Base-by-base conservation (phyloP, 1,139 yeast species). In the Kodamaea derodonti region DNA sequence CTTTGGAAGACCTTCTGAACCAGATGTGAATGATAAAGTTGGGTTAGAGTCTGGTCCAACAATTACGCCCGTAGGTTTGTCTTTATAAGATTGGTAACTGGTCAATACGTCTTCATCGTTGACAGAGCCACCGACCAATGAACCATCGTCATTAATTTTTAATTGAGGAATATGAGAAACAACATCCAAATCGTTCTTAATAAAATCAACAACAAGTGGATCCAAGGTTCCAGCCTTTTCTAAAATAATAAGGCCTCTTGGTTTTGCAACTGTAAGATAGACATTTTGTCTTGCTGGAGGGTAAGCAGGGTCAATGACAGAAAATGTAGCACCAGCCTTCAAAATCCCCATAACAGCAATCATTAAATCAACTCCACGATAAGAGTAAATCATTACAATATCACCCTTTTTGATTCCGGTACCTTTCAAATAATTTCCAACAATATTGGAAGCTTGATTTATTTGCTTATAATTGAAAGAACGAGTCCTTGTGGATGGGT, bases 41-140 rank as follows among this genome's bases (percentile, higher is more conserved):
- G 99, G 99, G 55, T 88, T 90, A 23, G 94, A 84, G 58, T 92
- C 99, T 3, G 99, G 99, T 2, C 98, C 98, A 26, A 92, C 97
- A 31, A 81, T 65, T n/a, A 92, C 92, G 16, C 95, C 96, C 2
- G 96, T 80, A 36, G 85, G 75, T 27, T 70, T 58, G 33, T 72
- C 69, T 46, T 70, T 73, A 45, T 58, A 68, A 27, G 64, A 52
- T 36, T 66, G 63, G 42, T 71, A 78, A 1, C 66, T 60, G 29
- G 77, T 60, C 52, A 86, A 95, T 7, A 18, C 22, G 3, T 39
- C 7, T 8, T 11, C 45, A 2, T 53, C 26, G 13, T 44, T 39
- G 13, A 55, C 42, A 1, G 40, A 31, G 23, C 84, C 85, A 46
- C 95, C 96, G 13, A 65, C 47, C 29, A 90, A 62, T 1, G 77